phyloP scores from a whole-genome alignment of 768 basidiomycete species.

The Agrocybe pediades region DNA sequence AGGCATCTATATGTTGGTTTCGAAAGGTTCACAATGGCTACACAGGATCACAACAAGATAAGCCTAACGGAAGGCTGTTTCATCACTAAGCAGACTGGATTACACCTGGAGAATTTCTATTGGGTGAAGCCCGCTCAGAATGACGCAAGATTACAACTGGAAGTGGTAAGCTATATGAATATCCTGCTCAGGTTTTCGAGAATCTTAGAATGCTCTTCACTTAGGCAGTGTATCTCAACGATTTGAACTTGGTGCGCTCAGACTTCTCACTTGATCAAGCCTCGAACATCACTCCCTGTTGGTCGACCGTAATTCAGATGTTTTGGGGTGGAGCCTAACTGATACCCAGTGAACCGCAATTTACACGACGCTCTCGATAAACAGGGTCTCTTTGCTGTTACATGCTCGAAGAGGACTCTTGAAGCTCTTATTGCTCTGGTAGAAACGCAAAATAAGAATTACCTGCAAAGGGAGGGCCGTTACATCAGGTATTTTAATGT shows the following conservation, averaged over 20 bases:
- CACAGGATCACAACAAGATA: not conserved
- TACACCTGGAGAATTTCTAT: constrained; percentile 2
- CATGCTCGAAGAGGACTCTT: constrained; percentile 12
- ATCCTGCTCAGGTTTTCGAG: not conserved
- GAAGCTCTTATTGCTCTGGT: constrained; percentile 6
- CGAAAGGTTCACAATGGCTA: too few species aligned
- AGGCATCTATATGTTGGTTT: not conserved
- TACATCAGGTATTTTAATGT: constrained; percentile 6
- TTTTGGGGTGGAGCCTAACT: too few species aligned
- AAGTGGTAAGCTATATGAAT: not conserved
- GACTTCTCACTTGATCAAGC: not conserved
- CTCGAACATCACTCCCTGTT: constrained; percentile 2
- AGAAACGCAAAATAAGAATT: constrained; percentile 6
- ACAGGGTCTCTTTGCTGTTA: too few species aligned
- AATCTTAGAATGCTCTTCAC: not conserved
- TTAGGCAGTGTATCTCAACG: not conserved
- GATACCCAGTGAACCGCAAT: constrained; percentile 13
- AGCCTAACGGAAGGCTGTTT: constrained; percentile 8
- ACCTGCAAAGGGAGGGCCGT: not conserved
- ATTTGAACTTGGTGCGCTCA: not conserved
- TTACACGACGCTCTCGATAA: constrained; percentile 11
- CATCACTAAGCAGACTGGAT: constrained; percentile 10
- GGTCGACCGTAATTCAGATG: too few species aligned
- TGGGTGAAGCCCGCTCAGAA: constrained; percentile 10
- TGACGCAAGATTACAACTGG: not conserved